phyloP scores from a whole-genome alignment of 2,329 filamentous ascomycete species.

The Beauveria sp. region DNA sequence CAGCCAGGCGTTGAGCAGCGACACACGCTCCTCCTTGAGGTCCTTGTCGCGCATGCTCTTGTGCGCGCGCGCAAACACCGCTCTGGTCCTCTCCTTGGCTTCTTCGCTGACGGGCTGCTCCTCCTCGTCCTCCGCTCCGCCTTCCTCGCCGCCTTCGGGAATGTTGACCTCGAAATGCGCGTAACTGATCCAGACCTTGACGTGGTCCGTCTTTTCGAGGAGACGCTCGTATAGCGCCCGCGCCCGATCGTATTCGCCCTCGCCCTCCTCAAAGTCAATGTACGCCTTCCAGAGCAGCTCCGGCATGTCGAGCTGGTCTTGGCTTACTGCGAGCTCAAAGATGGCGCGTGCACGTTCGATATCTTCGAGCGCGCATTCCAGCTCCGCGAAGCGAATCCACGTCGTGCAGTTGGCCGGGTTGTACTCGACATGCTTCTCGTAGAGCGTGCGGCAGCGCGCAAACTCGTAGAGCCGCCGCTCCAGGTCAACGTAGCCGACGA shows the following conservation, averaged over 20 bases:
- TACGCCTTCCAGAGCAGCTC: conserved; percentile 97
- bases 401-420: conserved; percentile 85
- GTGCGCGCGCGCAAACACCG: conserved; percentile 78
- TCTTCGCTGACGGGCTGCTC: conserved; percentile 68
- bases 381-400: conserved; percentile 93
- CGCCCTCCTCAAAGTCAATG: conserved; percentile 97
- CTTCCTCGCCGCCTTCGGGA: conserved; percentile 60
- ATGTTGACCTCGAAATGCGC: conserved; percentile 98
- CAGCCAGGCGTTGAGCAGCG: conserved; percentile 85
- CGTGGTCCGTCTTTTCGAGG: conserved; percentile 90
- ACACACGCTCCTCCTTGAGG: conserved; percentile 88
- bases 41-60: conserved; percentile 82
- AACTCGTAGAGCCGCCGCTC: conserved; percentile 95
- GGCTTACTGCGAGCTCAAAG: conserved; percentile 80
- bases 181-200: conserved; percentile 98
- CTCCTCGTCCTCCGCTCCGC: conserved; percentile 48
- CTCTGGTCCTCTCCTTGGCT: conserved; percentile 74
- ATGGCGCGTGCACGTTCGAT: conserved; percentile 81
- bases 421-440: conserved; percentile 90
- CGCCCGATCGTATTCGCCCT: conserved; percentile 80
- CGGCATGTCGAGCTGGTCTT: conserved; percentile 87
- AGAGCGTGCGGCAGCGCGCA: conserved; percentile 78
- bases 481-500: conserved; percentile 86
- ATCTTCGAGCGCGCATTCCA: conserved; percentile 88
- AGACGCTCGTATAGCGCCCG: conserved; percentile 81